phyloP scores from a whole-genome alignment of 1,139 yeast genomes.

The Saccharomyces hybrid region DNA sequence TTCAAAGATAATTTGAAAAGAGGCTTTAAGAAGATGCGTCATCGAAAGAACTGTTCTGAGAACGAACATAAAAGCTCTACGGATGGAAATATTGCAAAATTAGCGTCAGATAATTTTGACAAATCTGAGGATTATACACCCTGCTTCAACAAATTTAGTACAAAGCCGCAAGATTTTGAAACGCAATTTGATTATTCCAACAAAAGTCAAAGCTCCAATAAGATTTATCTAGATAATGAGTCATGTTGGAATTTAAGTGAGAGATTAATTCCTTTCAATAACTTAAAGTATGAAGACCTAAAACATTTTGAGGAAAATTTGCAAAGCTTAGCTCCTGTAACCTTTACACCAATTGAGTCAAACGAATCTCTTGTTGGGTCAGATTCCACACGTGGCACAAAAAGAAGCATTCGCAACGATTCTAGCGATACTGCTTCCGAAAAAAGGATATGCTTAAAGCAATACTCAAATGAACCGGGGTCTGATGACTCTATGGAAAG shows the following conservation, averaged over 20 bases:
- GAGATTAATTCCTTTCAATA: background rate
- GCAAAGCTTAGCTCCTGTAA: background rate
- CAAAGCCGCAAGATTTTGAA: constrained; percentile 13
- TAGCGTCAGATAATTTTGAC: background rate
- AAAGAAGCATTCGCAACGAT: background rate
- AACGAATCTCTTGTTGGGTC: background rate
- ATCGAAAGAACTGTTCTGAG: background rate
- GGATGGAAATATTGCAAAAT: too few relatives aligned
- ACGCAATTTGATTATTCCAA: constrained; percentile 16
- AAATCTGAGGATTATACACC: constrained; percentile 1
- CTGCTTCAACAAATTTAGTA: constrained; percentile 14
- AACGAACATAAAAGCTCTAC: background rate
- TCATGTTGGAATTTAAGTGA: background rate
- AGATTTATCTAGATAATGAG: background rate
- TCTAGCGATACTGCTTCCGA: background rate
- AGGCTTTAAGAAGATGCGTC: background rate
- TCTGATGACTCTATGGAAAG: constrained; percentile 6
- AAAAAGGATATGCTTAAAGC: background rate
- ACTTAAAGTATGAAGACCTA: background rate
- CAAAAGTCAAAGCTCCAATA: constrained; percentile 4
- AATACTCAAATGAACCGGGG: constrained; percentile 1
- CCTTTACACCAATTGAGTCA: background rate
- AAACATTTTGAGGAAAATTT: background rate
- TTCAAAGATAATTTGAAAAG: background rate
- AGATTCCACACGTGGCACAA: background rate